Conservation (phyloP, 2,329 filamentous ascomycete species). For the Penicillium sp. region DNA sequence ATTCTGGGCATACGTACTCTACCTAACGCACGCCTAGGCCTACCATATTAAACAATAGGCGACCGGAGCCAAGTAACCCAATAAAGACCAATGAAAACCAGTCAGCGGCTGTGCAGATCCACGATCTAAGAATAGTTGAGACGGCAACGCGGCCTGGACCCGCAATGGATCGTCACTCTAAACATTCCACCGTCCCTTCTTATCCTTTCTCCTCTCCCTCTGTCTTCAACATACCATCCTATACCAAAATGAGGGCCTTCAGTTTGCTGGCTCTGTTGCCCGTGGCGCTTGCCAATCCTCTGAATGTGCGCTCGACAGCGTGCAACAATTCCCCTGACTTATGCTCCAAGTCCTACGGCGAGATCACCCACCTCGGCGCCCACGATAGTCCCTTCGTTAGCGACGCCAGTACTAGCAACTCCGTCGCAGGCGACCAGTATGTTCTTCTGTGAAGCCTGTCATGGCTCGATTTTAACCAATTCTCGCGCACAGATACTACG, state of each 20-base stretch:
- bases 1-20: background rate
- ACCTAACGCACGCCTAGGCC: background rate
- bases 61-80: background rate
- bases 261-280: constrained; percentile 31
- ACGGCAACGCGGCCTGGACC: constrained; percentile 29
- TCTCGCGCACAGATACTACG: constrained; percentile 48
- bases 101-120: constrained; percentile 14
- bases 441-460: constrained; percentile 6
- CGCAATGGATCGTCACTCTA: constrained; percentile 15
- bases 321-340: constrained; percentile 81
- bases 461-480: constrained; percentile 1
- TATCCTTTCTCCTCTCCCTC: background rate
- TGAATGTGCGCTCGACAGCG: constrained; percentile 44
- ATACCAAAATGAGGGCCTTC: constrained; percentile 29
- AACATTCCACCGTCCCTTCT: constrained; percentile 15
- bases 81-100: background rate
- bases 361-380: constrained; percentile 74
- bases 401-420: constrained; percentile 60
- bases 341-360: constrained; percentile 69
- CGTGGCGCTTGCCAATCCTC: constrained; percentile 26
- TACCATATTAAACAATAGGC: background rate
- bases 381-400: constrained; percentile 73
- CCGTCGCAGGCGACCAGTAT: constrained; percentile 68
- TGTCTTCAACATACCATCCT: background rate
- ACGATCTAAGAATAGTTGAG: constrained; percentile 31